phyloP scores from a whole-genome alignment of 495 filamentous ascomycete species.

The Penicillium daleae region DNA sequence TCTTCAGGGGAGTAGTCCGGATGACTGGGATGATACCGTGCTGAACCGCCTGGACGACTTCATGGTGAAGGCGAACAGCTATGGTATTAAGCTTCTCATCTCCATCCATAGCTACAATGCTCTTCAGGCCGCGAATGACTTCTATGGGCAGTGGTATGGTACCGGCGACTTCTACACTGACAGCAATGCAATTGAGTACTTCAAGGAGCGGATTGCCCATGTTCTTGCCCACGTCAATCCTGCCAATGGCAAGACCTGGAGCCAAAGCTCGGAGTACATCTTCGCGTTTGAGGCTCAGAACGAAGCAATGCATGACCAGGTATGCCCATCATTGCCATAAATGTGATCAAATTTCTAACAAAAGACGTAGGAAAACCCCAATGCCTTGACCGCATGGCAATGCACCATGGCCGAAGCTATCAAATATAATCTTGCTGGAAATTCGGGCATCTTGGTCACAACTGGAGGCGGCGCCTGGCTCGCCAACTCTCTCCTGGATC shows the following conservation, averaged over 20 bases:
- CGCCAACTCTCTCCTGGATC: not conserved
- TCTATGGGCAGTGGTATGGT: conserved; percentile 27
- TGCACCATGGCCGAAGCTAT: conserved; percentile 3
- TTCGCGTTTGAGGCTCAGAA: conserved; percentile 11
- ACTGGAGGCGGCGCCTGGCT: conserved; percentile 1
- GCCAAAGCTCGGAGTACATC: conserved; percentile 10
- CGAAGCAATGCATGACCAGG: conserved; percentile 12
- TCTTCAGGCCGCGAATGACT: not conserved
- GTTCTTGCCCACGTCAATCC: not conserved
- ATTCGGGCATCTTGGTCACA: not conserved
- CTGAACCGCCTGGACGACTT: conserved; percentile 6
- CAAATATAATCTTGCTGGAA: not conserved
- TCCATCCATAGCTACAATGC: conserved; percentile 12
- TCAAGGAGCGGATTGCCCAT: conserved; percentile 7
- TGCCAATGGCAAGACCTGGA: conserved; percentile 3
- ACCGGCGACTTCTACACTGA: conserved; percentile 23
- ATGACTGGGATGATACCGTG: conserved; percentile 4
- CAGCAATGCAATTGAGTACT: conserved; percentile 4
- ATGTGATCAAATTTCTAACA: not conserved
- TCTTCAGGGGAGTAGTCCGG: not conserved
- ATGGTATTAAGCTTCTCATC: conserved; percentile 12
- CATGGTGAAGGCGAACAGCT: conserved; percentile 11
- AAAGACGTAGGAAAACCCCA: not conserved
- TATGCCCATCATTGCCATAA: not conserved
- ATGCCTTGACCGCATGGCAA: conserved; percentile 1